Conservation (phyloP, 352 stramenopile species). For the Phytophthora fragariaefolia region DNA sequence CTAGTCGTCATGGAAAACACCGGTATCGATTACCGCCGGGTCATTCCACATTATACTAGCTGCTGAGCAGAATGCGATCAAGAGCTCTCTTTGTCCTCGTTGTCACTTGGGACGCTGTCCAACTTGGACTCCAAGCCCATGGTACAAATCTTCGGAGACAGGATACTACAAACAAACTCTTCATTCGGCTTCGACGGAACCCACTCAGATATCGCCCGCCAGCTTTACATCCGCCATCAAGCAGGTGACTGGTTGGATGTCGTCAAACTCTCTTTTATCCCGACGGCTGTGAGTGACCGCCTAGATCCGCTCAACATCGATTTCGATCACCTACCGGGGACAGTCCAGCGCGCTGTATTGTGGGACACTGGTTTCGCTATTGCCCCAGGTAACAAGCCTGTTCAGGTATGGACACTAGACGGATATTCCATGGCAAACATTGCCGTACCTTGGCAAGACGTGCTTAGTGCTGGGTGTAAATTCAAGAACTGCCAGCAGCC, state of each 20-base stretch:
- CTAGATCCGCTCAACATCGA: conserved; percentile 17
- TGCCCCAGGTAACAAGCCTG: conserved; percentile 12
- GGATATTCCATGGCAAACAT: conserved; percentile 39
- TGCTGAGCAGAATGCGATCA: too few relatives aligned
- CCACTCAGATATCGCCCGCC: conserved; percentile 40
- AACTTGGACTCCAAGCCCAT: too few relatives aligned
- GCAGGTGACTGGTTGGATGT: conserved; percentile 11
- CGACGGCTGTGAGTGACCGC: conserved; percentile 21
- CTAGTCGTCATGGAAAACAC: too few relatives aligned
- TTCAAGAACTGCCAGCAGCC: neutral
- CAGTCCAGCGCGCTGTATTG: conserved; percentile 52
- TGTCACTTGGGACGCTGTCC: too few relatives aligned
- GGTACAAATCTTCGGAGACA: too few relatives aligned
- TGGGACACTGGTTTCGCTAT: conserved; percentile 61
- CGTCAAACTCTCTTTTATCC: conserved; percentile 20
- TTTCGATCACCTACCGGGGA: conserved; percentile 33
- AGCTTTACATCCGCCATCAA: conserved; percentile 30
- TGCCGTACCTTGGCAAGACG: too few relatives aligned
- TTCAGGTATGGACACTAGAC: conserved; percentile 36
- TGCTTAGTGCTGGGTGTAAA: too few relatives aligned
- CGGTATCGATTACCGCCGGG: too few relatives aligned
- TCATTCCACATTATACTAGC: too few relatives aligned
- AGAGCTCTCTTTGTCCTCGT: too few relatives aligned
- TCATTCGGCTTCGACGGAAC: conserved; percentile 36
- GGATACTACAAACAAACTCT: too few relatives aligned